These are phyloP conservation scores for Xylariaceae sp. DNA, from an alignment of 2,329 filamentous ascomycete species.

Conservation along the genomic window DNA sequence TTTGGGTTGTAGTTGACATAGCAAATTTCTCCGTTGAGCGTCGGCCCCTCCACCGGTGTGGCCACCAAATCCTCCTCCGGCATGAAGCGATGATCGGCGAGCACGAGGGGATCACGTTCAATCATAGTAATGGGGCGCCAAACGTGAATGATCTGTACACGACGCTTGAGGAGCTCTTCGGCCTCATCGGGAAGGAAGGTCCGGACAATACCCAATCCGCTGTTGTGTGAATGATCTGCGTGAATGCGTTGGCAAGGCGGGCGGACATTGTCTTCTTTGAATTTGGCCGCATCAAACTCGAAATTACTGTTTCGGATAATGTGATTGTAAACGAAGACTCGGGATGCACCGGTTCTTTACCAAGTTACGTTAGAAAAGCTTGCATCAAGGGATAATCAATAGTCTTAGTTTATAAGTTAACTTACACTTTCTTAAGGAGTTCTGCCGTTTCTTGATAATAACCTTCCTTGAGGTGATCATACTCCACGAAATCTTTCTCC, in stretches of 20 bases:
- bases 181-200: slow-evolving; percentile 1
- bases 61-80: not conserved
- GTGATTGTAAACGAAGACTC: not conserved
- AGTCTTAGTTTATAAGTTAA: not conserved
- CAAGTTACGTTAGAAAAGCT: not conserved
- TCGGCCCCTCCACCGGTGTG: not conserved
- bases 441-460: not conserved
- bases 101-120: not conserved
- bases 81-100: not conserved
- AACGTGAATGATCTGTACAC: not conserved
- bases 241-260: not conserved
- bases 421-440: not conserved
- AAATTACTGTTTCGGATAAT: not conserved
- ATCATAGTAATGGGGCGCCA: slow-evolving; percentile 1
- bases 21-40: slow-evolving; percentile 1
- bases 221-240: not conserved
- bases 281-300: not conserved
- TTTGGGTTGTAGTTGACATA: slow-evolving; percentile 1
- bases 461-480: not conserved
- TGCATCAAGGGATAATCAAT: not conserved
- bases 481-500: not conserved
- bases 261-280: not conserved
- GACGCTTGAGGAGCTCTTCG: not conserved
- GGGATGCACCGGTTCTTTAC: not conserved
- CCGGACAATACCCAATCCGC: not conserved